Conservation (phyloP, 495 filamentous ascomycete genomes). For the Trichoderma gamsii region DNA sequence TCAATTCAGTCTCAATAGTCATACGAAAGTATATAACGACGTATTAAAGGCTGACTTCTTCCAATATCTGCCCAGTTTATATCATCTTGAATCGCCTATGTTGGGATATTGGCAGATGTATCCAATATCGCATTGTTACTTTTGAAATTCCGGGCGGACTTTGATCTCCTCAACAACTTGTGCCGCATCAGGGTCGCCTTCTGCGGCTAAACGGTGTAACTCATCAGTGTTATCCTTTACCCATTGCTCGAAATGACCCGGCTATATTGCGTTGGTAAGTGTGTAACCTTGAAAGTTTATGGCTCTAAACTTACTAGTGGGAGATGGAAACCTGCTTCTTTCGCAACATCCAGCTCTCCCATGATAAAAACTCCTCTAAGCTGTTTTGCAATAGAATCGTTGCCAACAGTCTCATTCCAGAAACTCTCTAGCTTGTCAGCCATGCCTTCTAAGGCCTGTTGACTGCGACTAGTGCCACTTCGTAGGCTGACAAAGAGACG, state of each 20-base stretch:
- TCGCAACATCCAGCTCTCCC: background rate
- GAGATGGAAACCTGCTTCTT: background rate
- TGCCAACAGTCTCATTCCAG: constrained; percentile 3
- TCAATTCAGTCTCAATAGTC: no score
- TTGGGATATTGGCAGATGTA: no score
- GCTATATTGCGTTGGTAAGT: background rate
- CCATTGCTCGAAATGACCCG: constrained; percentile 3
- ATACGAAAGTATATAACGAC: no score
- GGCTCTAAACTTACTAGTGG: background rate
- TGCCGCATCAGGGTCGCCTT: background rate
- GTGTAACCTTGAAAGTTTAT: background rate
- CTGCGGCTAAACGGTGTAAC: background rate
- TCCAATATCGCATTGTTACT: background rate
- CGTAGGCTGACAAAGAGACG: constrained; percentile 4
- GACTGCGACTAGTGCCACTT: background rate
- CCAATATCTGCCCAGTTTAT: no score
- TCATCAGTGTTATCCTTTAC: constrained; percentile 7
- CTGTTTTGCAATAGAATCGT: background rate
- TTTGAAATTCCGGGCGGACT: background rate
- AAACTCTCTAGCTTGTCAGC: background rate
- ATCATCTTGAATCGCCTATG: background rate
- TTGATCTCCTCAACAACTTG: constrained; percentile 6
- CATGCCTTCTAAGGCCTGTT: background rate
- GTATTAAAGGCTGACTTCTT: no score
- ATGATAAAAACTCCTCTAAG: background rate